A percentile compares a stretch with the other conserved stretches of the same genome.
Evolutionary conservation across 2,329 filamentous ascomycete genomes (phyloP).

Genomic region (Talaromyces verruculosus): DNA sequence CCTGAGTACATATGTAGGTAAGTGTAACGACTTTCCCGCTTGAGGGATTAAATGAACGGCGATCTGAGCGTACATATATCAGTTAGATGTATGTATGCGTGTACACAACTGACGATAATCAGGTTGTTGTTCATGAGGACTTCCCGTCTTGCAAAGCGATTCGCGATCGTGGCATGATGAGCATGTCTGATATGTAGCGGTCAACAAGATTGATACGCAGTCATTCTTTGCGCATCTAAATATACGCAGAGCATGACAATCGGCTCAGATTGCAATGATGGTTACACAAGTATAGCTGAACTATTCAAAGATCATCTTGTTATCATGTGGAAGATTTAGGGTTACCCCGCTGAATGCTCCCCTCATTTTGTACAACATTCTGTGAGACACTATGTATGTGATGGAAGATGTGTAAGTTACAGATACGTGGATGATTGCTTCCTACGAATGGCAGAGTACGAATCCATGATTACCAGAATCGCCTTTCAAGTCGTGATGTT

Average conservation of each 20-base stretch:
- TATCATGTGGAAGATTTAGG: slow-evolving; percentile 1
- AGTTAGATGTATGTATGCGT: not conserved
- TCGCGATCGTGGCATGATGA: not conserved
- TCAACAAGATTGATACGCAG: not conserved
- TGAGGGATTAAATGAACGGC: not conserved
- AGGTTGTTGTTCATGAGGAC: not conserved
- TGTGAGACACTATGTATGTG: not conserved
- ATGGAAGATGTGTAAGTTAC: not conserved
- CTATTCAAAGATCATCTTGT: not conserved
- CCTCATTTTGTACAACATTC: not conserved
- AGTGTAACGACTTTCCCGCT: not conserved
- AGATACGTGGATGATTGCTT: not conserved
- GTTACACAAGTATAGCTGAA: not conserved
- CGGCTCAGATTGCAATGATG: not conserved
- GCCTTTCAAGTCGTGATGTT: not conserved
- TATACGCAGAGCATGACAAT: not conserved
- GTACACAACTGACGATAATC: not conserved
- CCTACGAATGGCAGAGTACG: not conserved
- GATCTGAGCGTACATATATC: not conserved
- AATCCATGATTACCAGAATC: not conserved
- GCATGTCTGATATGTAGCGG: not conserved
- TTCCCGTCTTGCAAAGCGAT: not conserved
- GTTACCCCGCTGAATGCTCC: slow-evolving; percentile 3
- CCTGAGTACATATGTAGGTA: not conserved
- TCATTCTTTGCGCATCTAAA: not conserved